phyloP scores from a whole-genome alignment of 352 stramenopile genomes.

The Phytophthora sp. region DNA sequence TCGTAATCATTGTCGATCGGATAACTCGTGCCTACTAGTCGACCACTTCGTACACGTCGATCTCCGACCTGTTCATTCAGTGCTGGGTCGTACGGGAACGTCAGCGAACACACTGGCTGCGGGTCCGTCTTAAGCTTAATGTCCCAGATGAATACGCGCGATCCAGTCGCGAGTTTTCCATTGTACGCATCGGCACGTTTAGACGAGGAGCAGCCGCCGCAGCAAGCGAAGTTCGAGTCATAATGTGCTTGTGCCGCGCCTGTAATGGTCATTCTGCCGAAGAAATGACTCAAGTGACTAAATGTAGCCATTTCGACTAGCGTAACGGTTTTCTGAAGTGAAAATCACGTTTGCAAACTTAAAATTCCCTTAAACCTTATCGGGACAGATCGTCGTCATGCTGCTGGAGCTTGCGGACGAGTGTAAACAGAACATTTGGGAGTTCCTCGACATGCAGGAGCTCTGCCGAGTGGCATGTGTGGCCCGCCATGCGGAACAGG shows the following conservation, averaged over 20 bases:
- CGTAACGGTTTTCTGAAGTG: constrained; percentile 14
- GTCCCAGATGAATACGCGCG: constrained; percentile 76
- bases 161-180: constrained; percentile 52
- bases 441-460: constrained; percentile 49
- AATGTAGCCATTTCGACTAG: constrained; percentile 23
- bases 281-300: constrained; percentile 19
- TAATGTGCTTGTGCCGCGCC: constrained; percentile 27
- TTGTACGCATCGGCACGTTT: constrained; percentile 57
- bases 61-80: constrained; percentile 65
- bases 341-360: constrained; percentile 10
- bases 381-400: constrained; percentile 26
- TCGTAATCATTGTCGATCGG: constrained; percentile 80
- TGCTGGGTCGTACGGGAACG: constrained; percentile 69
- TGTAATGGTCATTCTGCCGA: constrained; percentile 33
- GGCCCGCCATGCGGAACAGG: constrained; percentile 32
- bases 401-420: constrained; percentile 59
- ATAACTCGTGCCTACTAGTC: constrained; percentile 64
- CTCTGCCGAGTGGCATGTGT: constrained; percentile 62
- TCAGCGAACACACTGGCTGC: constrained; percentile 43
- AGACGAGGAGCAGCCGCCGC: constrained; percentile 68
- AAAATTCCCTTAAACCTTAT: constrained; percentile 4
- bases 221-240: constrained; percentile 70
- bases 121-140: constrained; percentile 63
- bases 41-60: constrained; percentile 64
- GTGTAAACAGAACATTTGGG: constrained; percentile 70